Evolutionary conservation across 768 basidiomycete genomes (phyloP).

Genomic region (Boletales sp.): DNA sequence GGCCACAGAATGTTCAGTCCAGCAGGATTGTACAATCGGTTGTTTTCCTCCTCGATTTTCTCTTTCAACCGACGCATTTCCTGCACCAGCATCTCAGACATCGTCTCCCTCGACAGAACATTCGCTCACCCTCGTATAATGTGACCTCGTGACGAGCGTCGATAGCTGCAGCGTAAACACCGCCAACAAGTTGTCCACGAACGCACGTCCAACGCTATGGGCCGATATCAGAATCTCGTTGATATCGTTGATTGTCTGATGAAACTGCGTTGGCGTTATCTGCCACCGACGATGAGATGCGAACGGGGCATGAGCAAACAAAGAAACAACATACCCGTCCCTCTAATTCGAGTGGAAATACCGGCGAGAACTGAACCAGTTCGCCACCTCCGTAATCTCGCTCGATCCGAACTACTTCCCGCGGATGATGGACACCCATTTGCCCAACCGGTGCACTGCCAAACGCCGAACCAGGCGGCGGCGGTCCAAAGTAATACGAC

Average conservation of each 20-base stretch:
- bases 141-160: slow-evolving; percentile 60
- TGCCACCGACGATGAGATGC: slow-evolving; percentile 27
- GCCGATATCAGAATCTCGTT: slow-evolving; percentile 88
- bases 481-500: slow-evolving; percentile 82
- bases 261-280: slow-evolving; percentile 90
- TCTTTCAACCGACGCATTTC: slow-evolving; percentile 69
- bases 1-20: slow-evolving; percentile 91
- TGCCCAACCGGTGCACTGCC: slow-evolving; percentile 79
- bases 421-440: slow-evolving; percentile 85
- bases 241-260: slow-evolving; percentile 85
- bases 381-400: slow-evolving; percentile 92
- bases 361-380: slow-evolving; percentile 82
- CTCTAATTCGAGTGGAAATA: slow-evolving; percentile 90
- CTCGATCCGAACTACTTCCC: slow-evolving; percentile 89
- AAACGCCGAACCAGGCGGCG: slow-evolving; percentile 71
- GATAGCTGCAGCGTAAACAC: slow-evolving; percentile 81
- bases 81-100: slow-evolving; percentile 37
- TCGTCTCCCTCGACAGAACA: not conserved
- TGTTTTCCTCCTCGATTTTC: slow-evolving; percentile 67
- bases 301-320: not conserved
- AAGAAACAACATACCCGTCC: slow-evolving; percentile 63
- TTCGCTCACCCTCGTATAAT: slow-evolving; percentile 72
- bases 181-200: slow-evolving; percentile 76
- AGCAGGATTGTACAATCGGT: slow-evolving; percentile 72
- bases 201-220: slow-evolving; percentile 67